These are phyloP conservation scores for Aspergillus alliaceus DNA, from an alignment of 2,329 filamentous ascomycete species.

Conservation along the genomic window DNA sequence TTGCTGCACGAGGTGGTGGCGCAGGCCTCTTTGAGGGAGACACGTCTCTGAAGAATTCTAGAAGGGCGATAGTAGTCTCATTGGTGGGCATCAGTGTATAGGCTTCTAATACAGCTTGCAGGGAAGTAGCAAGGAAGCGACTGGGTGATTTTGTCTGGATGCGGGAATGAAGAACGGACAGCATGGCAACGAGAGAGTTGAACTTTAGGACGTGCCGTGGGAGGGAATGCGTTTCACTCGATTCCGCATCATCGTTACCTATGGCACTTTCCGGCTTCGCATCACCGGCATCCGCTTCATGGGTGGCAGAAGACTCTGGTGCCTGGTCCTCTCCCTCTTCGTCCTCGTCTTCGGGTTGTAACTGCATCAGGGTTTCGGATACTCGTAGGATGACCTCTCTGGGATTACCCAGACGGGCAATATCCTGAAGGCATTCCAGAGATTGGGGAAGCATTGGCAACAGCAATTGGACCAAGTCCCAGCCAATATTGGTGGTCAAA, in stretches of 20 bases:
- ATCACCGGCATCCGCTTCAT: not conserved
- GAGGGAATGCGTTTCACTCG: constrained; percentile 12
- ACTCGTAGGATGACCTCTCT: constrained; percentile 65
- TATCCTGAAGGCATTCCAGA: constrained; percentile 59
- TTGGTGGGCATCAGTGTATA: constrained; percentile 58
- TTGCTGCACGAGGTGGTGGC: constrained; percentile 59
- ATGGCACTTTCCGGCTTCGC: constrained; percentile 5
- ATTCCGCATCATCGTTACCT: constrained; percentile 20
- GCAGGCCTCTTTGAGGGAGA: constrained; percentile 59
- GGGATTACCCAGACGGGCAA: constrained; percentile 63
- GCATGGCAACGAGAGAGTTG: constrained; percentile 50
- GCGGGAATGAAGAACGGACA: constrained; percentile 58
- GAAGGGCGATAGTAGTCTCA: constrained; percentile 57
- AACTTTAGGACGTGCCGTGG: constrained; percentile 37
- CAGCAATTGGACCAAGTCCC: constrained; percentile 64
- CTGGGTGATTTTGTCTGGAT: constrained; percentile 66
- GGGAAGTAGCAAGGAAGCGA: constrained; percentile 62
- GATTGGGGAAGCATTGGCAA: constrained; percentile 61
- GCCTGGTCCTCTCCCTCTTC: constrained; percentile 27
- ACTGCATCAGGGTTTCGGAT: constrained; percentile 59
- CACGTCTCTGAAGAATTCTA: constrained; percentile 59
- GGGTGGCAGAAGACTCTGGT: not conserved
- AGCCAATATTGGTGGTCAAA: constrained; percentile 64
- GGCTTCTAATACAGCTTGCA: constrained; percentile 61
- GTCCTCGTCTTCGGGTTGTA: constrained; percentile 48